Percentiles rank a stretch among this genome's conserved stretches.
phyloP scores from a whole-genome alignment of 495 filamentous ascomycete genomes.

The Parathielavia hyrcaniae region DNA sequence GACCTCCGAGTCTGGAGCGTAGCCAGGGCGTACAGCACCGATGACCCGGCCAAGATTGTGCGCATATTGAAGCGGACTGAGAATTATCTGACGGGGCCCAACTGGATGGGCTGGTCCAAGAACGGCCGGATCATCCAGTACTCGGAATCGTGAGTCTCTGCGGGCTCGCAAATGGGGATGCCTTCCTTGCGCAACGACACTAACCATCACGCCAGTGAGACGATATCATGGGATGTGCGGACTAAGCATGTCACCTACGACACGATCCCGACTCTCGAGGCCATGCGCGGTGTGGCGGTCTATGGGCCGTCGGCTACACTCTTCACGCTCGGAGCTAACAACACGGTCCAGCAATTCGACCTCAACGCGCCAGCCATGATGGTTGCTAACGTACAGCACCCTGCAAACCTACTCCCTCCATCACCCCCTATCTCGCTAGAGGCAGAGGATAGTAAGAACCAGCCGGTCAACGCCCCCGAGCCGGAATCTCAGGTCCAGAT shows the following conservation, averaged over 20 bases:
- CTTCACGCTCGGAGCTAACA: slow-evolving; percentile 82
- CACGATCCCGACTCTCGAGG: slow-evolving; percentile 74
- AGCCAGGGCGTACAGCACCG: slow-evolving; percentile 70
- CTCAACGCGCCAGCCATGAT: slow-evolving; percentile 69
- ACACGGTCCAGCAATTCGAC: slow-evolving; percentile 92
- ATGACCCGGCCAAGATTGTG: slow-evolving; percentile 75
- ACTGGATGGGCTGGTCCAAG: slow-evolving; percentile 98
- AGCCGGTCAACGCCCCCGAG: slow-evolving; percentile 37
- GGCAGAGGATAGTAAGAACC: slow-evolving; percentile 44
- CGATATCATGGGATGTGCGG: slow-evolving; percentile 90
- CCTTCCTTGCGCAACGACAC: not conserved
- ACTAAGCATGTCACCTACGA: slow-evolving; percentile 93
- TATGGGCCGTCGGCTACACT: slow-evolving; percentile 87
- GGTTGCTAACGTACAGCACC: slow-evolving; percentile 78
- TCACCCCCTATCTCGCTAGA: slow-evolving; percentile 73
- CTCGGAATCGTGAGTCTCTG: slow-evolving; percentile 71
- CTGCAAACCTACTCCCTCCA: slow-evolving; percentile 65
- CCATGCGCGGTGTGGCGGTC: slow-evolving; percentile 72
- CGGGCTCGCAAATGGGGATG: slow-evolving; percentile 16
- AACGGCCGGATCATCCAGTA: slow-evolving; percentile 93
- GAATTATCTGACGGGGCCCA: slow-evolving; percentile 64
- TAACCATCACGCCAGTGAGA: slow-evolving; percentile 57
- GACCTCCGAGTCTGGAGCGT: slow-evolving; percentile 97
- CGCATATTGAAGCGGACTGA: slow-evolving; percentile 78
- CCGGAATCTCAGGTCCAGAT: slow-evolving; percentile 42